A percentile compares a stretch with the other conserved stretches of the same genome.
Conservation (phyloP, 140 eudicot genomes). For the Anethum foeniculum region DNA sequence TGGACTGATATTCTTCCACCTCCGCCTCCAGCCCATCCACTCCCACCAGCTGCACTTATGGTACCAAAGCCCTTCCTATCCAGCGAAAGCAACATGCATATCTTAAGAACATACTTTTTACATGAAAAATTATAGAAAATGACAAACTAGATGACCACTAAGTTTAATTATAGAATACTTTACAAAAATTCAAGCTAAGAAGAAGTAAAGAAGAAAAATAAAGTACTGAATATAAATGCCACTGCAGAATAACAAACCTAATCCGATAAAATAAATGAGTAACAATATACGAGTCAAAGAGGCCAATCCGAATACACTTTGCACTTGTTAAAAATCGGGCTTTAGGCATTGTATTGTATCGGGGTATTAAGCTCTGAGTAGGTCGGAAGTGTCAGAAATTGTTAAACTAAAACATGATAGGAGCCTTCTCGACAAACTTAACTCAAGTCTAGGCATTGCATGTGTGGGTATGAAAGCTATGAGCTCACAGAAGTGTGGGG, state of each 20-base stretch:
- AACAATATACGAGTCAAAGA: not conserved
- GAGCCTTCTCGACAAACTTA: not conserved
- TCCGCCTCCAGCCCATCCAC: conserved; percentile 97
- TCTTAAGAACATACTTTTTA: conserved; percentile 1
- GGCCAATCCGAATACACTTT: not conserved
- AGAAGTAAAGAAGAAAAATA: not conserved
- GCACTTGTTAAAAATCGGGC: not conserved
- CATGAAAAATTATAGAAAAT: not conserved
- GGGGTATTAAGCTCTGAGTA: not conserved
- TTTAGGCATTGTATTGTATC: not conserved
- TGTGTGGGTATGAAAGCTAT: not conserved
- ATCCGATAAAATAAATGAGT: not conserved
- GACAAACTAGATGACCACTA: not conserved
- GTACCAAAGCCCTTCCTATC: conserved; percentile 81
- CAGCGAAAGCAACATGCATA: conserved; percentile 23
- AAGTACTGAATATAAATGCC: not conserved
- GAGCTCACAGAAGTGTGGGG: not conserved
- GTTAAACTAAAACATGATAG: not conserved
- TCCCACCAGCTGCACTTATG: conserved; percentile 92
- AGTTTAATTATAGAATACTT: not conserved
- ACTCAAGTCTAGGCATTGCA: not conserved
- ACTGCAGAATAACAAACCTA: not conserved
- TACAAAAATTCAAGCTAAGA: not conserved
- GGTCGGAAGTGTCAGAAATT: not conserved
- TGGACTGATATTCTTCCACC: conserved; percentile 83